phyloP scores from a whole-genome alignment of 1,284 basidiomycete genomes.

The Ganoderma lucidum region DNA sequence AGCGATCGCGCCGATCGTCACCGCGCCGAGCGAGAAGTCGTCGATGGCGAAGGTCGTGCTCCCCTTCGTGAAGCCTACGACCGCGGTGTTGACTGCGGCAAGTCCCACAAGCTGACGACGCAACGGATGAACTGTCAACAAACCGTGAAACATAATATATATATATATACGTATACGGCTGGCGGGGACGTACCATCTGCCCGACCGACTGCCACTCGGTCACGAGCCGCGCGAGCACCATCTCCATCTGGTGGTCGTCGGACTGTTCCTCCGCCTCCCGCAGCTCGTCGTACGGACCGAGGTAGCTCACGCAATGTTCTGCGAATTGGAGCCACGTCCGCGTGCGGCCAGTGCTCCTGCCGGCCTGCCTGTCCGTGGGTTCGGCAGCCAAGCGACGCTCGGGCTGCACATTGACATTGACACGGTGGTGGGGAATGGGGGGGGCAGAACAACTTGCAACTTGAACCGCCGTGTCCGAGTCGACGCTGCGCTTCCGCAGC shows the following conservation, averaged over 20 bases:
- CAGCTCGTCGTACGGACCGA: slow-evolving; percentile 64
- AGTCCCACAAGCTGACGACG: slow-evolving; percentile 11
- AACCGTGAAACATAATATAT: too few relatives aligned
- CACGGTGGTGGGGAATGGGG: background rate
- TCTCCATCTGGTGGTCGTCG: slow-evolving; percentile 58
- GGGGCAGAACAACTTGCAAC: background rate
- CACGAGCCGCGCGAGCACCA: slow-evolving; percentile 44
- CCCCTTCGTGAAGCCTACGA: slow-evolving; percentile 59
- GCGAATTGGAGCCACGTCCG: slow-evolving; percentile 38
- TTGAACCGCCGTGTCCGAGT: background rate
- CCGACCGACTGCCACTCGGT: slow-evolving; percentile 44
- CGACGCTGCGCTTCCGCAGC: background rate
- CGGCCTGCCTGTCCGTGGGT: background rate
- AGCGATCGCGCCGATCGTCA: slow-evolving; percentile 63
- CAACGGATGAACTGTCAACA: slow-evolving; percentile 38
- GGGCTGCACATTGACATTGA: background rate
- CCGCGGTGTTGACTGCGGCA: slow-evolving; percentile 44
- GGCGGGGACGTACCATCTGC: background rate
- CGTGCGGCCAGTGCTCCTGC: background rate
- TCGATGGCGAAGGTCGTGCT: background rate
- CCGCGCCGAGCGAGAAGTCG: slow-evolving; percentile 40
- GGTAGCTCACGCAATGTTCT: slow-evolving; percentile 54
- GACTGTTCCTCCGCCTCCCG: slow-evolving; percentile 53
- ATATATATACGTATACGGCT: background rate
- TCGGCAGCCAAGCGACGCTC: background rate